These are phyloP conservation scores for Botrytis medusae DNA, from an alignment of 2,329 filamentous ascomycete species.

Conservation along the genomic window DNA sequence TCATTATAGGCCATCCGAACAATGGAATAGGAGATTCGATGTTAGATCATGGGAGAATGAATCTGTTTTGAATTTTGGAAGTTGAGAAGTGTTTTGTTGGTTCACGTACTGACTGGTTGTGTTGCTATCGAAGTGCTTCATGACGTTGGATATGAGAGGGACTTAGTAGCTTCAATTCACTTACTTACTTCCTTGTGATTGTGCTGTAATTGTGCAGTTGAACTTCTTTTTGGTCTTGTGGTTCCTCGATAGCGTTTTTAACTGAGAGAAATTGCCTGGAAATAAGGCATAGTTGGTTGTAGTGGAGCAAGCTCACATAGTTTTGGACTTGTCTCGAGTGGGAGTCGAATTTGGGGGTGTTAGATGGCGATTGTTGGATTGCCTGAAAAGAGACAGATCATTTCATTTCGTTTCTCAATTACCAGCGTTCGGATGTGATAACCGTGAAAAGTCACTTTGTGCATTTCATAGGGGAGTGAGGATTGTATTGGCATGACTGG, in stretches of 20 bases:
- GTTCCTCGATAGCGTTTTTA: accelerated
- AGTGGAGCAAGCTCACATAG: background rate
- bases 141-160: background rate
- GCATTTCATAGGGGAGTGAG: background rate
- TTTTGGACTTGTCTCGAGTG: background rate
- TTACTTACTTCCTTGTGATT: background rate
- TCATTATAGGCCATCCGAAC: too few relatives aligned
- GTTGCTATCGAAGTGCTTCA: background rate
- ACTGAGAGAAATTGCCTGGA: background rate
- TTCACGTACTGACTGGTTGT: background rate
- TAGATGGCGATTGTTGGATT: background rate
- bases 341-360: background rate
- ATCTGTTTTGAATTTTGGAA: accelerated
- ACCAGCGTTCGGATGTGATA: background rate
- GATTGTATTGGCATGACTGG: background rate
- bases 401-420: too few relatives aligned
- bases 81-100: background rate
- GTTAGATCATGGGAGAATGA: background rate
- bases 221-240: background rate
- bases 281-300: background rate
- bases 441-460: background rate
- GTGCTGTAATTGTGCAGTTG: background rate
- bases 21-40: background rate
- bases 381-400: background rate
- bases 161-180: background rate